Evolutionary conservation across 371 early-diverging fungal genomes (phyloP).

Genomic region (Apophysomyces trapeziformis): DNA sequence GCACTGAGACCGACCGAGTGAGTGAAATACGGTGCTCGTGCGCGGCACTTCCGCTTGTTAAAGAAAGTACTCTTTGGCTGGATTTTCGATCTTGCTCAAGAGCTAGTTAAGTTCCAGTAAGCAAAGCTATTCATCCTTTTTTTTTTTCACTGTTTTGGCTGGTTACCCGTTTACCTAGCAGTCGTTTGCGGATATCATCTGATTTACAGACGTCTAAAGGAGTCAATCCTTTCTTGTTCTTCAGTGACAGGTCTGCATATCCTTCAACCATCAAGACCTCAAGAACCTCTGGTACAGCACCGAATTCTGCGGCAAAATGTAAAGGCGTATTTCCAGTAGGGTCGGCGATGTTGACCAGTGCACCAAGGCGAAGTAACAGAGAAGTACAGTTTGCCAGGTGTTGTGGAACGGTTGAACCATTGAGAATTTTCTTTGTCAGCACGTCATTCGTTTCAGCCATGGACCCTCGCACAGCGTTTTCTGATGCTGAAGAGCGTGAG

Average conservation of each 20-base stretch:
- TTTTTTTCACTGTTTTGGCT: not conserved
- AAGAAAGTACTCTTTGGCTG: constrained; percentile 21
- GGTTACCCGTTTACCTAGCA: constrained; percentile 21
- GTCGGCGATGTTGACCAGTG: constrained; percentile 63
- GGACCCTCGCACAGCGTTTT: constrained; percentile 15
- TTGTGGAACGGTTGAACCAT: constrained; percentile 30
- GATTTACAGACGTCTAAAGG: constrained; percentile 56
- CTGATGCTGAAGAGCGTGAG: constrained; percentile 21
- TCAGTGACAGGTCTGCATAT: constrained; percentile 47
- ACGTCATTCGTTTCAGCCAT: constrained; percentile 8
- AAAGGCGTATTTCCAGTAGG: constrained; percentile 68
- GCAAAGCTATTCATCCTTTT: not conserved
- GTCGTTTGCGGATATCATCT: constrained; percentile 31
- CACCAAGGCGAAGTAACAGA: constrained; percentile 59
- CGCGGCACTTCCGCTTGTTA: constrained; percentile 14
- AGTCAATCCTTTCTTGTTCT: constrained; percentile 58
- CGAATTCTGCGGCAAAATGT: constrained; percentile 72
- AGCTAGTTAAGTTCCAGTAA: constrained; percentile 11
- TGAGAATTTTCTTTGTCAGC: constrained; percentile 15
- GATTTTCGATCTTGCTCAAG: constrained; percentile 39
- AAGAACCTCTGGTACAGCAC: constrained; percentile 59
- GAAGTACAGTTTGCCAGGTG: constrained; percentile 58
- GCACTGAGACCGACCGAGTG: constrained; percentile 27
- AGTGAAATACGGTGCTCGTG: constrained; percentile 26
- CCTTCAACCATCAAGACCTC: constrained; percentile 55